A percentile compares a stretch with the other conserved stretches of the same genome.
These are phyloP conservation scores for Ophiostoma pallidulum DNA, from an alignment of 2,329 filamentous ascomycete species.

Conservation along the genomic window DNA sequence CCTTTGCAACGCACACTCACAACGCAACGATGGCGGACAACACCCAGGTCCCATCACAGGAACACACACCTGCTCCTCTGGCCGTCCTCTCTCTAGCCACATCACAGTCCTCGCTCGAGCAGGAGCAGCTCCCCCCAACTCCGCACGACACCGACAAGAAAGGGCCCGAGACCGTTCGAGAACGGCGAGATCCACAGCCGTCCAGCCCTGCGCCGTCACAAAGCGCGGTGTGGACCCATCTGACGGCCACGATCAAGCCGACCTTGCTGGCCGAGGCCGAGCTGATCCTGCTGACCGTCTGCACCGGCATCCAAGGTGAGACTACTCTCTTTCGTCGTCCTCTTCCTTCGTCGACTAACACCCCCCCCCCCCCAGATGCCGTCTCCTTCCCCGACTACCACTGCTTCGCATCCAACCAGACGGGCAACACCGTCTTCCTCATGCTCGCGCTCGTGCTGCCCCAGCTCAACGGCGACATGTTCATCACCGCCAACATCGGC, in stretches of 20 bases:
- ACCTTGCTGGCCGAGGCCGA: slow-evolving; percentile 36
- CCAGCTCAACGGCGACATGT: slow-evolving; percentile 36
- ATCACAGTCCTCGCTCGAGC: slow-evolving; percentile 4
- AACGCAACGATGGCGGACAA: neutral
- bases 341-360: neutral
- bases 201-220: neutral
- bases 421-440: slow-evolving; percentile 55
- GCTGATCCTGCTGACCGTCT: slow-evolving; percentile 38
- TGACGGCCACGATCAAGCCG: slow-evolving; percentile 27
- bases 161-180: neutral
- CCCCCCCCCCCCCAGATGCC: slow-evolving; percentile 24
- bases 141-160: neutral
- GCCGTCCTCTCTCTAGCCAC: neutral
- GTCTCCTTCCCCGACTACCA: slow-evolving; percentile 51
- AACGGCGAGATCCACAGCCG: neutral
- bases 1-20: neutral
- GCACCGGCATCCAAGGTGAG: slow-evolving; percentile 41
- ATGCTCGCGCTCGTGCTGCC: slow-evolving; percentile 42
- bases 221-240: slow-evolving; percentile 19
- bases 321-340: neutral
- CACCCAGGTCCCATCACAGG: neutral
- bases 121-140: too few species aligned
- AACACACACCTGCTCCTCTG: neutral
- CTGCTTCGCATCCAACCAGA: slow-evolving; percentile 57
- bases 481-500: slow-evolving; percentile 45